A percentile compares a stretch with the other conserved stretches of the same genome.
Conservation (phyloP, 257 asterid species). For the Galeopsis tetrahit region DNA sequence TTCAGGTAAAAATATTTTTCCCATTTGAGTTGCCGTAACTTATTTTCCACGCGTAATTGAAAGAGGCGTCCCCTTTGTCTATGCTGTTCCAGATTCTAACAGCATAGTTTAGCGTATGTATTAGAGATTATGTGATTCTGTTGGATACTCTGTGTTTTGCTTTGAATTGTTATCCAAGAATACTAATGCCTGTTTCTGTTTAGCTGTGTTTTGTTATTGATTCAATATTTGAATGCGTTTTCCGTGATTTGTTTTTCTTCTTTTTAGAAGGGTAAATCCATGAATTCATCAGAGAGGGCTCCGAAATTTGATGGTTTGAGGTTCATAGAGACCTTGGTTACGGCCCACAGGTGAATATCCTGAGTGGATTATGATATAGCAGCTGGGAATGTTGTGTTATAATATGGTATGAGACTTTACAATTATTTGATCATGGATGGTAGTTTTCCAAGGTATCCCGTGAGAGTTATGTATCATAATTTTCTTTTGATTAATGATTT, state of each 20-base stretch:
- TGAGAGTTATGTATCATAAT: neutral
- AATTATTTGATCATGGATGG: slow-evolving; percentile 31
- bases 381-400: neutral
- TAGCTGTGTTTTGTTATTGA: too few relatives aligned
- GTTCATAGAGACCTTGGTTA: slow-evolving; percentile 66
- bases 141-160: neutral
- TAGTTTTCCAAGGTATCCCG: slow-evolving; percentile 41
- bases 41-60: too few relatives aligned
- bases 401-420: neutral
- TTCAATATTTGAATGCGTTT: neutral
- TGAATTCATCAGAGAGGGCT: slow-evolving; percentile 33
- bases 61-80: neutral
- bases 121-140: neutral
- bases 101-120: neutral
- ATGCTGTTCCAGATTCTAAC: neutral
- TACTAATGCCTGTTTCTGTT: neutral
- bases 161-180: neutral
- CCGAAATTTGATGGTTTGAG: slow-evolving; percentile 64
- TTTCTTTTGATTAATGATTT: neutral
- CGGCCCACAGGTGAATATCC: slow-evolving; percentile 60
- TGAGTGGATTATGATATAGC: slow-evolving; percentile 14
- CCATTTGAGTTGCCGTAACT: neutral
- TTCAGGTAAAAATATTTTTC: slow-evolving; percentile 38
- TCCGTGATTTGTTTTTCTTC: neutral
- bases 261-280: slow-evolving; percentile 35